These are phyloP conservation scores for Solanum corneliomulleri DNA, from an alignment of 257 asterid species.

Conservation along the genomic window DNA sequence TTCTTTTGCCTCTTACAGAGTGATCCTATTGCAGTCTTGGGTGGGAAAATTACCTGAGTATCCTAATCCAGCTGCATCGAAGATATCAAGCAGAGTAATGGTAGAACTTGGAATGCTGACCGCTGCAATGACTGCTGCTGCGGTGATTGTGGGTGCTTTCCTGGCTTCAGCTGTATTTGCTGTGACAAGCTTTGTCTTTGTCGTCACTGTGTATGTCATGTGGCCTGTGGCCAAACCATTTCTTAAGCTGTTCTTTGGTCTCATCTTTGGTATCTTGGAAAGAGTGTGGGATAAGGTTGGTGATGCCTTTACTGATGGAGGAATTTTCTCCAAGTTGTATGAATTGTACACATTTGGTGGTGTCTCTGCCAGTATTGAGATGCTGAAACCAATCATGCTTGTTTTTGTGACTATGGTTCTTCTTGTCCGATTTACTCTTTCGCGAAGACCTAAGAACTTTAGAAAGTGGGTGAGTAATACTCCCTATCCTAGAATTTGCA, in stretches of 20 bases:
- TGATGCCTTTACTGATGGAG: slow-evolving; percentile 66
- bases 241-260: slow-evolving; percentile 52
- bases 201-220: slow-evolving; percentile 45
- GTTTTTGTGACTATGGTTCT: slow-evolving; percentile 76
- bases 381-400: slow-evolving; percentile 64
- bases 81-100: slow-evolving; percentile 85
- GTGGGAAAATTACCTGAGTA: slow-evolving; percentile 77
- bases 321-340: slow-evolving; percentile 42
- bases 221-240: slow-evolving; percentile 87
- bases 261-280: slow-evolving; percentile 50
- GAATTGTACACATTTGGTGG: slow-evolving; percentile 73
- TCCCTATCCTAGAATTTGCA: neutral
- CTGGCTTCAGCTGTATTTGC: slow-evolving; percentile 92
- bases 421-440: slow-evolving; percentile 86
- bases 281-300: slow-evolving; percentile 52
- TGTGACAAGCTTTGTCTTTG: slow-evolving; percentile 55
- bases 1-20: slow-evolving; percentile 9
- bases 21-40: slow-evolving; percentile 43
- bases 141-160: slow-evolving; percentile 68
- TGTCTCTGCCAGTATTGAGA: slow-evolving; percentile 60
- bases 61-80: slow-evolving; percentile 85
- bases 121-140: slow-evolving; percentile 76
- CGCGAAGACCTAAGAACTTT: slow-evolving; percentile 91
- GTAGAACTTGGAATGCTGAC: slow-evolving; percentile 81
- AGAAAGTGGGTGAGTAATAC: slow-evolving; percentile 72